Percentiles rank a stretch among this genome's conserved stretches.
These are phyloP conservation scores for Pyrenula aspistea DNA, from an alignment of 495 filamentous ascomycete species.

Conservation along the genomic window DNA sequence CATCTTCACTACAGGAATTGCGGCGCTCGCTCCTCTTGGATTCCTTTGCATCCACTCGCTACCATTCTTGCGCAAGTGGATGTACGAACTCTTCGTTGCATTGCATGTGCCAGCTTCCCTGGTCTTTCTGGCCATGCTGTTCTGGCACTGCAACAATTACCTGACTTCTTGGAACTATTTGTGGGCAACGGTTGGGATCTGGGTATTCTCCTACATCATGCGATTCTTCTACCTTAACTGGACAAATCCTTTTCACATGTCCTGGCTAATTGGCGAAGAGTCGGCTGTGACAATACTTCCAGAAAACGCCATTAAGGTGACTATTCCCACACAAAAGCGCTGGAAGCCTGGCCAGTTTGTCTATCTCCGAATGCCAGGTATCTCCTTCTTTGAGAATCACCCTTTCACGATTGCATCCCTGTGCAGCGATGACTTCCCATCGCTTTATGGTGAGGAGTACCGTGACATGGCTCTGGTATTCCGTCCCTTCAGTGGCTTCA, in stretches of 20 bases:
- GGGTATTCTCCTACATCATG: slow-evolving; percentile 50
- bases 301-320: slow-evolving; percentile 87
- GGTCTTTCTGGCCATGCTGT: slow-evolving; percentile 71
- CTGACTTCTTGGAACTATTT: slow-evolving; percentile 86
- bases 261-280: slow-evolving; percentile 78
- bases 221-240: slow-evolving; percentile 75
- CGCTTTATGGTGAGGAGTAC: slow-evolving; percentile 73
- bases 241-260: slow-evolving; percentile 65
- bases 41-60: slow-evolving; percentile 79
- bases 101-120: slow-evolving; percentile 74
- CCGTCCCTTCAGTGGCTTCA: slow-evolving; percentile 83
- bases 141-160: slow-evolving; percentile 95
- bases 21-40: slow-evolving; percentile 67
- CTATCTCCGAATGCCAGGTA: slow-evolving; percentile 84
- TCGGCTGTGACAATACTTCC: slow-evolving; percentile 76
- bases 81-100: slow-evolving; percentile 76
- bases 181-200: slow-evolving; percentile 70
- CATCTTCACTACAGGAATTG: slow-evolving; percentile 81
- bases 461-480: slow-evolving; percentile 85
- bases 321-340: slow-evolving; percentile 80
- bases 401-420: slow-evolving; percentile 92
- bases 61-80: slow-evolving; percentile 45
- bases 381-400: slow-evolving; percentile 82
- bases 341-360: slow-evolving; percentile 94
- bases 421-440: slow-evolving; percentile 78